Evolutionary conservation across 2,329 filamentous ascomycete genomes (phyloP), one percentile per base, ranked within the genome.

Genomic region (Aspergillus luchuensis): DNA sequence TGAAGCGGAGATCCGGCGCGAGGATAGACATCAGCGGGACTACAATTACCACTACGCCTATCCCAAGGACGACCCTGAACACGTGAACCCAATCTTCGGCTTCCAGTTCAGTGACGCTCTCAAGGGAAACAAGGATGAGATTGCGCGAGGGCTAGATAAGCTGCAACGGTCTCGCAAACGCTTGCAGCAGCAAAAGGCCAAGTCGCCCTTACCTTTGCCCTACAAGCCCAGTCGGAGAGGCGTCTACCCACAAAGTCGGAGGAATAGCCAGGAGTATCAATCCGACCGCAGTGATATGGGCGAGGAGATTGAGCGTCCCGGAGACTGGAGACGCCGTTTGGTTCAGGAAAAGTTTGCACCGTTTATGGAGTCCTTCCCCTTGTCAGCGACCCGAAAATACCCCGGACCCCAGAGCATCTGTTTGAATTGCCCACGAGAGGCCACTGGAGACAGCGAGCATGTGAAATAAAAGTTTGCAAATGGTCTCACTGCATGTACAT

Each of bases 241-340:
- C 8, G 47, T 50, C n/a, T 25, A 49, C 15, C 21, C 21, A 5
- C 45, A 49, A 2, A 30, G 23, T 11, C 23, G 47, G 25, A 23
- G 41, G 19, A 19, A 45, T 4, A 45, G 41, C 41, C 41, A 21
- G 41, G 41, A 45, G 10, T 45, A 45, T 45, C 41, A 45, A 45
- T 21, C 10, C 21, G 41, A 45, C 41, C 10, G 21, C 5, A 30
- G n/a, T 30, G 47, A 33, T 17, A n/a, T 8, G n/a, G 23, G 25
- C 25, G 47, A 50, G n/a, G 52, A 55, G 15, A 19, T n/a, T 21
- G 52, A 55, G 30, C 23, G 17, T 28, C 38, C 52, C 8, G 52
- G 52, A 41, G 52, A 55, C 3, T 55, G 52, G 52, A 55, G 52
- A 45, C 52, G 52, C 15, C 38, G 52, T 8, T 38, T 55, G 11